Evolutionary conservation across 768 basidiomycete genomes (phyloP).

Genomic region (Infundibulicybe gibba): DNA sequence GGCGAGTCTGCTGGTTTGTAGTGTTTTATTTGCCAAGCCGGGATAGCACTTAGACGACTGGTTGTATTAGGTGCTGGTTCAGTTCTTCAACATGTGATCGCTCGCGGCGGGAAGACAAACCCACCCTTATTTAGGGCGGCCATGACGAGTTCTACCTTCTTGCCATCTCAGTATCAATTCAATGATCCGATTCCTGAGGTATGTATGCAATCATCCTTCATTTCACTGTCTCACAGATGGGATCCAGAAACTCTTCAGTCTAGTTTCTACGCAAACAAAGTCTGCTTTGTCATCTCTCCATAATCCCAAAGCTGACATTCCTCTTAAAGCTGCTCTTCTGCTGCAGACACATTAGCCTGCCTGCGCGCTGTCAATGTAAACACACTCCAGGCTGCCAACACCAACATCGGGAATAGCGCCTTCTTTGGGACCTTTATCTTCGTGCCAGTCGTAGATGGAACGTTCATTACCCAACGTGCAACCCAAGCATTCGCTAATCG

Average conservation of each 20-base stretch:
- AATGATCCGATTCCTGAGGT: slow-evolving; percentile 38
- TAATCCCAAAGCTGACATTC: background rate
- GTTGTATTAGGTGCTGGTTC: slow-evolving; percentile 37
- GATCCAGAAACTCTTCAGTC: slow-evolving; percentile 24
- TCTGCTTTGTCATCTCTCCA: slow-evolving; percentile 11
- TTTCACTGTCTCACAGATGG: background rate
- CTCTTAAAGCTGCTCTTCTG: slow-evolving; percentile 27
- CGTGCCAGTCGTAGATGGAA: slow-evolving; percentile 44
- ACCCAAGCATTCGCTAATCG: slow-evolving; percentile 29
- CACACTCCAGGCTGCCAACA: slow-evolving; percentile 28
- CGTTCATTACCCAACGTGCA: slow-evolving; percentile 39
- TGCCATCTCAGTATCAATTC: slow-evolving; percentile 44
- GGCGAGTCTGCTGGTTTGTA: slow-evolving; percentile 49
- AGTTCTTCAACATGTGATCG: slow-evolving; percentile 45
- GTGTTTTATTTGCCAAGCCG: background rate
- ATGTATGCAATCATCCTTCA: background rate
- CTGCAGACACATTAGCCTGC: slow-evolving; percentile 31
- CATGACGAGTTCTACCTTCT: slow-evolving; percentile 41
- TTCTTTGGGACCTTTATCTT: slow-evolving; percentile 37
- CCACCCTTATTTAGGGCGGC: slow-evolving; percentile 41
- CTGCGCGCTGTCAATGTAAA: slow-evolving; percentile 30
- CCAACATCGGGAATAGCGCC: slow-evolving; percentile 19
- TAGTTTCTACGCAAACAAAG: slow-evolving; percentile 31
- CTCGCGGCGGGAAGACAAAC: slow-evolving; percentile 38
- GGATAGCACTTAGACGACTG: background rate